A percentile compares a stretch with the other conserved stretches of the same genome.
Conservation (phyloP, 768 basidiomycete genomes). For the Russula vinacea region DNA sequence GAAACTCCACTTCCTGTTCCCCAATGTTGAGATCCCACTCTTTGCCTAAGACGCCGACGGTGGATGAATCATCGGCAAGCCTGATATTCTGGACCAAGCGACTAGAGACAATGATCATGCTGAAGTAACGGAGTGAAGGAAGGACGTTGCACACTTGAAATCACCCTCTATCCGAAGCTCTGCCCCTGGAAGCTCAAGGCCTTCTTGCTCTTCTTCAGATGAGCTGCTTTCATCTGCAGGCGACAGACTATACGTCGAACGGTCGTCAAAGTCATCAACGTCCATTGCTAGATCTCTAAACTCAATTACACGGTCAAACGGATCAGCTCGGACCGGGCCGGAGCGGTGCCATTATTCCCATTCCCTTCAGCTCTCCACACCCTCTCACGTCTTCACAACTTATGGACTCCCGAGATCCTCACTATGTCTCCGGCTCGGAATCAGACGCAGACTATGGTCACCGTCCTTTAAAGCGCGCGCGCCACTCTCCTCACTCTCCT, state of each 20-base stretch:
- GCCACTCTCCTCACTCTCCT: constrained; percentile 38
- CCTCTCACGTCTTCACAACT: background rate
- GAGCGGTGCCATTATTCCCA: background rate
- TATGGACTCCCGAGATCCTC: constrained; percentile 33
- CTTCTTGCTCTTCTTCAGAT: constrained; percentile 18
- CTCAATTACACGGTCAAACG: no score
- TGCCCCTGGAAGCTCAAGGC: background rate
- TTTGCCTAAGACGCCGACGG: constrained; percentile 49
- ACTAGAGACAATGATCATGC: constrained; percentile 37
- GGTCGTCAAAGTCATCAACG: constrained; percentile 14
- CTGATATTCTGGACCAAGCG: constrained; percentile 68
- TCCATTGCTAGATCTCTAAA: background rate
- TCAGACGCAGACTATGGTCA: constrained; percentile 30
- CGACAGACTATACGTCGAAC: constrained; percentile 15
- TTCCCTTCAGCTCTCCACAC: background rate
- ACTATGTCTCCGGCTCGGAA: constrained; percentile 34
- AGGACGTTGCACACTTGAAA: constrained; percentile 41
- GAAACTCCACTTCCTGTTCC: constrained; percentile 65
- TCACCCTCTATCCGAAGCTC: constrained; percentile 52
- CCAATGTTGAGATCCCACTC: constrained; percentile 75
- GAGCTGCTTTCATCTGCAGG: constrained; percentile 10
- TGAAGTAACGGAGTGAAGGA: background rate
- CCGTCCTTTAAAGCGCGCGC: constrained; percentile 41
- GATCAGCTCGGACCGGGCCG: background rate
- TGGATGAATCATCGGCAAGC: constrained; percentile 45